Evolutionary conservation across 2,329 filamentous ascomycete genomes (phyloP), one percentile per base, ranked within the genome.

Genomic region (Colletotrichum sp.): DNA sequence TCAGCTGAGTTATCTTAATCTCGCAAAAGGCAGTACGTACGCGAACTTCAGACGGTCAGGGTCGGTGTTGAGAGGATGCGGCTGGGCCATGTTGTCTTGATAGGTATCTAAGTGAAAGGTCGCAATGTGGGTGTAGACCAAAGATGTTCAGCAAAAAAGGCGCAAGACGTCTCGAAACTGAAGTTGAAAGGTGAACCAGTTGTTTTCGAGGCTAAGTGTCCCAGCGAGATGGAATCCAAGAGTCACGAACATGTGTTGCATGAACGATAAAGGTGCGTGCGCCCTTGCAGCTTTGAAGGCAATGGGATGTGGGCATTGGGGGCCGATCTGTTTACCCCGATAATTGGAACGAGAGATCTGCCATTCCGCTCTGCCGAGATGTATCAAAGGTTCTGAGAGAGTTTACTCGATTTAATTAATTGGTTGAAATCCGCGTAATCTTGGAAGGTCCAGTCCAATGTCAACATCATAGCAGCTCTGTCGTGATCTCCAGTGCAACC

Each of bases 21-120:
- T 10, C 6, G 57, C n/a, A 2, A 24, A 8, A 26, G 60, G 71
- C 52, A 57, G 71, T 30, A 57, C 77, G 2, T 76, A 80, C 79
- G 79, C 79, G 64, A 80, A 80, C 15, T 79, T 68, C n/a, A 80
- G 66, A 21, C 78, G 66, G 8, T 71, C 76, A 10, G 75, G 34
- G n/a, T 77, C 67, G 12, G 34, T 67, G n/a, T 76, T 76, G 16
- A 76, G 67, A 21, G 57, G 64, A 5, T 76, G 74, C 13, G 74
- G 71, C 4, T 76, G 74, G 12, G 70, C 71, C 67, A 69, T 69
- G 5, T 34, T 13, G 63, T 18, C 34, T 18, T 9, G 13, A 0
- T 57, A 24, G n/a, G 52, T 24, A 65, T 26, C 2, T 15, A 15
- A 61, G 15, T 12, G 0, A 18, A 9, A 18, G 0, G 16, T 9